phyloP scores from a whole-genome alignment of 2,329 filamentous ascomycete genomes.

The Monosporascus sp. region DNA sequence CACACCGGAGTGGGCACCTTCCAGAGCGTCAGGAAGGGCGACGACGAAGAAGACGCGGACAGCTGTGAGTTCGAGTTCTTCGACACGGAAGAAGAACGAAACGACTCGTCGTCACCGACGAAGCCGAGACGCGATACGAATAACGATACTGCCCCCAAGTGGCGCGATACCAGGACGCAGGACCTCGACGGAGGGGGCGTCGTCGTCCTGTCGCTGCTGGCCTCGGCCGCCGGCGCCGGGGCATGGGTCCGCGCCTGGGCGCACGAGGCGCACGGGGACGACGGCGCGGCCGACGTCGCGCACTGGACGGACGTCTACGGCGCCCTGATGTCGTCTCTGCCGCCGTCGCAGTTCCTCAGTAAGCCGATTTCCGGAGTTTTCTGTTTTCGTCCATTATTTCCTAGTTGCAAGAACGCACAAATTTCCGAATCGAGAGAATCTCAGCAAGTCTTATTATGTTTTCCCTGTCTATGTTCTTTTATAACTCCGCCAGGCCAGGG shows the following conservation, averaged over 20 bases:
- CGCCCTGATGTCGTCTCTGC: background rate
- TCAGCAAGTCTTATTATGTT: too few species aligned
- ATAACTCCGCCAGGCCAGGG: too few species aligned
- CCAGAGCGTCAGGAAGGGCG: background rate
- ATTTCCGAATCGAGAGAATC: too few species aligned
- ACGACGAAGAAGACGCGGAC: background rate
- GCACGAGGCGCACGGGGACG: background rate
- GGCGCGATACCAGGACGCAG: background rate
- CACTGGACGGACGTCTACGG: slow-evolving; percentile 2
- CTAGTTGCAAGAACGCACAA: too few species aligned
- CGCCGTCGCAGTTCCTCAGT: slow-evolving; percentile 1
- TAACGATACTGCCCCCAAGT: background rate
- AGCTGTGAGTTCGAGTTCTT: too few species aligned
- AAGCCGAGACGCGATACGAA: too few species aligned
- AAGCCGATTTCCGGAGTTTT: background rate
- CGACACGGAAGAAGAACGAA: too few species aligned
- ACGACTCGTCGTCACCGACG: too few species aligned
- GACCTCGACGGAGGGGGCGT: background rate
- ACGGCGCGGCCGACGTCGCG: background rate
- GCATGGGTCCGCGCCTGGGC: slow-evolving; percentile 2
- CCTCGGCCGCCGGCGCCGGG: background rate
- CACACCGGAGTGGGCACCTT: background rate
- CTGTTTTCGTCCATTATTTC: background rate
- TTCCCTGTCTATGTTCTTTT: too few species aligned
- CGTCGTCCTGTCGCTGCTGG: background rate